phyloP scores from a whole-genome alignment of 768 basidiomycete species.

The Phaeotremella fagi region DNA sequence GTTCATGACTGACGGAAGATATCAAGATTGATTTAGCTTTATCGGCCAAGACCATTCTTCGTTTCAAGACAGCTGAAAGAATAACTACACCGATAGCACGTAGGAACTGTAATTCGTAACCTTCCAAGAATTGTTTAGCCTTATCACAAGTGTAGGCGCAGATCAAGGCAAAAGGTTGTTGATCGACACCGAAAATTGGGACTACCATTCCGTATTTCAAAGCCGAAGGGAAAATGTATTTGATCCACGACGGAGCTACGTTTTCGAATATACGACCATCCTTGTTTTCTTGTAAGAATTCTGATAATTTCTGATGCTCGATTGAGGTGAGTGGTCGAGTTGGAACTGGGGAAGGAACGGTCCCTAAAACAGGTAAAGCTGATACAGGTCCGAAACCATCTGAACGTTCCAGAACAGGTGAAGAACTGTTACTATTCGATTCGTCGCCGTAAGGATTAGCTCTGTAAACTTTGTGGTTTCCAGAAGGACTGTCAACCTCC shows the following conservation, averaged over 20 bases:
- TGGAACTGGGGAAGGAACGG: constrained; percentile 12
- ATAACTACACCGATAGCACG: constrained; percentile 93
- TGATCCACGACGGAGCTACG: constrained; percentile 74
- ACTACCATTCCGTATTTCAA: constrained; percentile 87
- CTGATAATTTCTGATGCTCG: constrained; percentile 69
- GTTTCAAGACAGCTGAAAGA: constrained; percentile 83
- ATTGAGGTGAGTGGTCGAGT: constrained; percentile 58
- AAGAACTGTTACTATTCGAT: constrained; percentile 9
- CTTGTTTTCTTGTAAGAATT: constrained; percentile 71
- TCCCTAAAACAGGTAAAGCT: constrained; percentile 44
- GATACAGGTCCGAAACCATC: constrained; percentile 43
- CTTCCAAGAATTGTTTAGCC: constrained; percentile 63
- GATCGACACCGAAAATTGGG: constrained; percentile 88
- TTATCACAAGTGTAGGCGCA: constrained; percentile 81
- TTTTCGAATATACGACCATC: constrained; percentile 86
- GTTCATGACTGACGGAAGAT: constrained; percentile 37
- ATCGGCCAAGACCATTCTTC: constrained; percentile 88
- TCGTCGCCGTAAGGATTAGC: constrained; percentile 43
- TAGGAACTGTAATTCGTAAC: constrained; percentile 70
- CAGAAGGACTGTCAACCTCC: constrained; percentile 57
- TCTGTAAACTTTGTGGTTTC: constrained; percentile 47
- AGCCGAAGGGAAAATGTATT: constrained; percentile 70
- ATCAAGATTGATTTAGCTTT: constrained; percentile 63
- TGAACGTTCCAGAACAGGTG: constrained; percentile 34
- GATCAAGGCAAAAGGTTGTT: constrained; percentile 81